Conservation (phyloP, 768 basidiomycete species). For the Mycena rosella region DNA sequence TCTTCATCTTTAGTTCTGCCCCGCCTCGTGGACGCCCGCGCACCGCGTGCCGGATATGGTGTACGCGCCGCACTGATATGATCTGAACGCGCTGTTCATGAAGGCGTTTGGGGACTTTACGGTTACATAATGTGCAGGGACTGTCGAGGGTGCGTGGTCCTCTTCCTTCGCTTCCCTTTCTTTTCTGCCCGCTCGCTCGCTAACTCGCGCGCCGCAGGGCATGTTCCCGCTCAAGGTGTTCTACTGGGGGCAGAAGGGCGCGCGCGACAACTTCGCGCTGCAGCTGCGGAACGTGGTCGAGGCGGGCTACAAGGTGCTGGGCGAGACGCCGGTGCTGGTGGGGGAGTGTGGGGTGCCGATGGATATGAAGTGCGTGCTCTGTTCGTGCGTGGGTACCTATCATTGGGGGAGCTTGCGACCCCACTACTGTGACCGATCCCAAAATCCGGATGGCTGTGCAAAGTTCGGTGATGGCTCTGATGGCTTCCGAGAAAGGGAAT, state of each 20-base stretch:
- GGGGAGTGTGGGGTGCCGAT: conserved; percentile 97
- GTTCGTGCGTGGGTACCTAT: too few species aligned
- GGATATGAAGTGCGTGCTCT: conserved; percentile 93
- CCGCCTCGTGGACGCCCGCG: conserved; percentile 79
- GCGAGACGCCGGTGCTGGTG: conserved; percentile 86
- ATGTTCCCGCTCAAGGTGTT: conserved; percentile 85
- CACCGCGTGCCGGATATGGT: conserved; percentile 73
- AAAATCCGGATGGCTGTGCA: too few species aligned
- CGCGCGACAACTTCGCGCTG: conserved; percentile 82
- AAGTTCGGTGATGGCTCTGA: too few species aligned
- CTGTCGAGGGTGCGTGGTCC: conserved; percentile 75
- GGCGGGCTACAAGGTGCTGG: conserved; percentile 74
- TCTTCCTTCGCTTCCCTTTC: not conserved
- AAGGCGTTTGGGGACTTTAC: conserved; percentile 89
- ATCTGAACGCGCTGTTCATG: conserved; percentile 87
- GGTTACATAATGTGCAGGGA: conserved; percentile 95
- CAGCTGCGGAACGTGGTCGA: conserved; percentile 88
- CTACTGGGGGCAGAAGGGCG: conserved; percentile 90
- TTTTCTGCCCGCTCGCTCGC: too few species aligned
- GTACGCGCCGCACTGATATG: conserved; percentile 90
- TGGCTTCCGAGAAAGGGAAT: too few species aligned
- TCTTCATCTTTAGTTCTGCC: conserved; percentile 69
- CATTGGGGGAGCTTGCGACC: too few species aligned
- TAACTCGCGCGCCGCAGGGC: conserved; percentile 64
- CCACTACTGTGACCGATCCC: too few species aligned